Conservation (phyloP, 371 early-diverging fungal species). For the Catenaria anguillulae region DNA sequence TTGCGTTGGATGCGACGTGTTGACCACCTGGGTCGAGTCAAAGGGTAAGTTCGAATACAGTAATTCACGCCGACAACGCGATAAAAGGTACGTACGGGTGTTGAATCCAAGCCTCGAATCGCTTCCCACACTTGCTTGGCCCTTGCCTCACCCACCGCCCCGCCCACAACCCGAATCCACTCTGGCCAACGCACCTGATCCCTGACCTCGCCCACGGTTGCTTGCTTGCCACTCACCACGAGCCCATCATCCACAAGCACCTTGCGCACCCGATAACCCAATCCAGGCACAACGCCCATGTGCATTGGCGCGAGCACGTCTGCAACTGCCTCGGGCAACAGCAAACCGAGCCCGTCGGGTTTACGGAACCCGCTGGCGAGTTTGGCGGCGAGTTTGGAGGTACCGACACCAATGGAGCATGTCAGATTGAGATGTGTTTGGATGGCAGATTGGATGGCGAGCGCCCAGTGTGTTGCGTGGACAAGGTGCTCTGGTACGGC, state of each 20-base stretch:
- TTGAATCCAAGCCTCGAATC: too few relatives aligned
- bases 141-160: too few relatives aligned
- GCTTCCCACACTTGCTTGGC: too few relatives aligned
- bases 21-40: background rate
- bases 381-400: slow-evolving; percentile 14
- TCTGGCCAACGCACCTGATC: too few relatives aligned
- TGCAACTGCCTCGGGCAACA: slow-evolving; percentile 6
- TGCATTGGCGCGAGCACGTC: slow-evolving; percentile 5
- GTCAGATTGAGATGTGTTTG: slow-evolving; percentile 7
- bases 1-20: slow-evolving; percentile 8
- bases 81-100: too few relatives aligned
- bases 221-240: too few relatives aligned
- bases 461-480: background rate
- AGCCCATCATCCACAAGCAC: background rate
- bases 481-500: background rate
- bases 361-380: slow-evolving; percentile 11
- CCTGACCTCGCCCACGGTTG: too few relatives aligned
- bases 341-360: slow-evolving; percentile 12
- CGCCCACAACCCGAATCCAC: too few relatives aligned
- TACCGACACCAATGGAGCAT: slow-evolving; percentile 13
- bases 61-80: too few relatives aligned
- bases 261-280: slow-evolving; percentile 10
- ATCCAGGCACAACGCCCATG: slow-evolving; percentile 11
- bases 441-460: slow-evolving; percentile 2
- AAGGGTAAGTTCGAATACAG: too few relatives aligned